Percentiles rank a stretch among this genome's conserved stretches.
Conservation (phyloP, 2,329 filamentous ascomycete species). For the Verticillium longisporum region DNA sequence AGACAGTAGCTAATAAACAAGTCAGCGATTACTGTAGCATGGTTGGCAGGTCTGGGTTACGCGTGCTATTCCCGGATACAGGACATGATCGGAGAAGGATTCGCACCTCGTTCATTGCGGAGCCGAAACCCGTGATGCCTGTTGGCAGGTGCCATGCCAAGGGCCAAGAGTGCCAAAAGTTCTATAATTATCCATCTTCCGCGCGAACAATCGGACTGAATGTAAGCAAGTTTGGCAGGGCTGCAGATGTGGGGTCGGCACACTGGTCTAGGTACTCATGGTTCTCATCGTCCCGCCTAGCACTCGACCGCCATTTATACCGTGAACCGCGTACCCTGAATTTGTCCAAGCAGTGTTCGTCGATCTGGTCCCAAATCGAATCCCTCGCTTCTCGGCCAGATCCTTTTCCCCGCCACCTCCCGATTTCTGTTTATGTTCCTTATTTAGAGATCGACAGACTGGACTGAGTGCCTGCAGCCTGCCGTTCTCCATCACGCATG, state of each 20-base stretch:
- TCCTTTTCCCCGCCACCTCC: too few relatives aligned
- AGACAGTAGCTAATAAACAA: neutral
- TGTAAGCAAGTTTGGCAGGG: neutral
- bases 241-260: neutral
- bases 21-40: neutral
- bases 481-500: too few relatives aligned
- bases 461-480: too few relatives aligned
- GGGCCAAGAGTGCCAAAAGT: neutral
- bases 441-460: too few relatives aligned
- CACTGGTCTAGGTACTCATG: neutral
- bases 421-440: too few relatives aligned
- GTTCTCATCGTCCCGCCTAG: neutral
- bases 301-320: neutral
- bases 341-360: too few relatives aligned
- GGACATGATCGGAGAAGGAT: neutral
- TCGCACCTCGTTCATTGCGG: neutral
- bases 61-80: neutral
- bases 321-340: too few relatives aligned
- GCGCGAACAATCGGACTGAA: neutral
- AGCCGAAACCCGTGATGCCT: neutral
- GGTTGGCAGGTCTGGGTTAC: neutral
- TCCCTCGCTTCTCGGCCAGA: too few relatives aligned
- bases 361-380: too few relatives aligned
- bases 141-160: neutral
- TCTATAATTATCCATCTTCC: neutral